These are phyloP conservation scores for Thamnidium elegans DNA, from an alignment of 192 early-diverging fungal species.

Conservation along the genomic window DNA sequence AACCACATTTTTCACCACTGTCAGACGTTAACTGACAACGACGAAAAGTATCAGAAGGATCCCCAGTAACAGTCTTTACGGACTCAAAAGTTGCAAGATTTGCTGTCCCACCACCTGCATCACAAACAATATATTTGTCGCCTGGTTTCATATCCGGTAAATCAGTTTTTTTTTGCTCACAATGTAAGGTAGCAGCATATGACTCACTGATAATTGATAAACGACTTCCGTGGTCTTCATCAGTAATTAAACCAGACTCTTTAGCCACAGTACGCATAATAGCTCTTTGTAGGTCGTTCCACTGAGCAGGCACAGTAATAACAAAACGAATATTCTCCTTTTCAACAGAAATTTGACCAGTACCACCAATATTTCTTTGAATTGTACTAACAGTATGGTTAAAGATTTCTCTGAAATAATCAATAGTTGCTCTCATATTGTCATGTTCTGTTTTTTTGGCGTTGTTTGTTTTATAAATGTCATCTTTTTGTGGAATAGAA, in stretches of 20 bases:
- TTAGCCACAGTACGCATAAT: neutral
- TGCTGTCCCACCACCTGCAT: slow-evolving; percentile 17
- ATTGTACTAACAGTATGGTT: neutral
- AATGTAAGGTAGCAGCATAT: neutral
- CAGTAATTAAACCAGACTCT: slow-evolving; percentile 8
- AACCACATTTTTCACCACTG: neutral
- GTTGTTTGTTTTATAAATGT: neutral
- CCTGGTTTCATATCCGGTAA: too few relatives aligned
- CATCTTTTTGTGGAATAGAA: neutral
- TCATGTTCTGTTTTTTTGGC: neutral
- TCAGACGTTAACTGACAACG: slow-evolving; percentile 1
- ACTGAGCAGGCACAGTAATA: slow-evolving; percentile 10
- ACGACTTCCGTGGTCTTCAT: neutral
- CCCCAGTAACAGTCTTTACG: neutral
- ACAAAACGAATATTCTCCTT: slow-evolving; percentile 3
- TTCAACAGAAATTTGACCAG: slow-evolving; percentile 1
- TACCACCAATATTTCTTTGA: neutral
- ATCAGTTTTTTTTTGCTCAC: neutral
- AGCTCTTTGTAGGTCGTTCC: neutral
- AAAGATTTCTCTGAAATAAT: slow-evolving; percentile 7
- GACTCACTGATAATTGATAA: slow-evolving; percentile 8
- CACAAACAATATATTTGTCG: slow-evolving; percentile 1
- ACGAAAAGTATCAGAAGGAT: too few relatives aligned
- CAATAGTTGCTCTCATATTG: neutral
- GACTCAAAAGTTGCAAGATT: slow-evolving; percentile 3